Conservation (phyloP, 257 asterid species). For the Nicotiana sylvestris region DNA sequence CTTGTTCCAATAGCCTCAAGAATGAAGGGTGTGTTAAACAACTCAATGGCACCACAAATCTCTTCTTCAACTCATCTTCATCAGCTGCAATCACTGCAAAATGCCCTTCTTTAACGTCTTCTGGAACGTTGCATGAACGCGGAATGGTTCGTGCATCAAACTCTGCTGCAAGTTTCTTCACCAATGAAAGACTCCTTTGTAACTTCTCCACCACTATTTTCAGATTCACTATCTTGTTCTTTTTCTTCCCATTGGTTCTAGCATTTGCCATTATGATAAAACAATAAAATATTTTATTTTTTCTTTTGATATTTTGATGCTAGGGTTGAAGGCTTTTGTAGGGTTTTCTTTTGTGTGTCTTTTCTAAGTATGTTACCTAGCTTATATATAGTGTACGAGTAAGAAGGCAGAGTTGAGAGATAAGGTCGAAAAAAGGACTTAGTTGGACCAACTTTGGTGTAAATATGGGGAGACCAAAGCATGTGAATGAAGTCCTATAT, state of each 20-base stretch:
- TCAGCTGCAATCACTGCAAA: conserved; percentile 35
- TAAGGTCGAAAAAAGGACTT: conserved; percentile 3
- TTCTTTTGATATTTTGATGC: background rate
- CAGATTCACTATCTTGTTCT: conserved; percentile 33
- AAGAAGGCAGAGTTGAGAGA: background rate
- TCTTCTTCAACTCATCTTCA: conserved; percentile 20
- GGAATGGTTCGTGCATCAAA: no score
- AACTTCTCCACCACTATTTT: conserved; percentile 50
- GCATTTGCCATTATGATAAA: conserved; percentile 17
- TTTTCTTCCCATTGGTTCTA: conserved; percentile 31
- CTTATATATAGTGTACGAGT: conserved; percentile 11
- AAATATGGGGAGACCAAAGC: conserved; percentile 41
- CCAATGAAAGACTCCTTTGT: conserved; percentile 40
- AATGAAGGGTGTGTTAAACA: conserved; percentile 34
- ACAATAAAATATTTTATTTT: background rate
- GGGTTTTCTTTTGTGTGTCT: background rate
- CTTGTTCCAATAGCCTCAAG: conserved; percentile 30
- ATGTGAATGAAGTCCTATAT: conserved; percentile 40
- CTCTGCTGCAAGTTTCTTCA: conserved; percentile 18
- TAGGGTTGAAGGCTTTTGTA: background rate
- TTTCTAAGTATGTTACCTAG: conserved; percentile 8
- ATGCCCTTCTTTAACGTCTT: conserved; percentile 47
- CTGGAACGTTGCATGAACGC: conserved; percentile 24
- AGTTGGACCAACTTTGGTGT: conserved; percentile 7
- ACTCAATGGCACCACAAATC: conserved; percentile 33